phyloP scores from a whole-genome alignment of 179 eudicot genomes.

The Dionaea muscipula region DNA sequence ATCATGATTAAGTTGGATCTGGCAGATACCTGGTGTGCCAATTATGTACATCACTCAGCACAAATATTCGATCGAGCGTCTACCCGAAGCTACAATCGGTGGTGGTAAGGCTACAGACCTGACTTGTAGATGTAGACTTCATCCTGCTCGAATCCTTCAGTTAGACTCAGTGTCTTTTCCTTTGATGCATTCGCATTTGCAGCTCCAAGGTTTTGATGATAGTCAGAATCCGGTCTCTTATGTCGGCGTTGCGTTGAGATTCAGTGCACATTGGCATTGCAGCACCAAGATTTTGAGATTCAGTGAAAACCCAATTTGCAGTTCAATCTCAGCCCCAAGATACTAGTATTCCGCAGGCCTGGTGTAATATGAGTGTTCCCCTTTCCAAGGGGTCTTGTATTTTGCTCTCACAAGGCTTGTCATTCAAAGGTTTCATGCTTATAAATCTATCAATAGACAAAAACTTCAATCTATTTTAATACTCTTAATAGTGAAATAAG shows the following conservation, averaged over 20 bases:
- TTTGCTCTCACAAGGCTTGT: no score
- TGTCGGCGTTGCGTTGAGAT: not conserved
- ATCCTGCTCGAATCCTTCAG: not conserved
- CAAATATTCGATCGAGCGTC: conserved; percentile 78
- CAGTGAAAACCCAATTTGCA: no score
- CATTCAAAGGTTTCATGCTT: no score
- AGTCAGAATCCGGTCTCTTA: not conserved
- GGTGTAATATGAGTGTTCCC: no score
- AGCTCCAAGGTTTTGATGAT: conserved; percentile 5
- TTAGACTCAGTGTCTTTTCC: not conserved
- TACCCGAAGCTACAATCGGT: conserved; percentile 96
- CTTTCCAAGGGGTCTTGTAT: no score
- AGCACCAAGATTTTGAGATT: conserved; percentile 64
- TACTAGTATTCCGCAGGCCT: no score
- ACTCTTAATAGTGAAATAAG: no score
- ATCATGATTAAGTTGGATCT: not conserved
- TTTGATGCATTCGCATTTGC: not conserved
- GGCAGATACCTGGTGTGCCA: conserved; percentile 94
- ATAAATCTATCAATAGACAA: no score
- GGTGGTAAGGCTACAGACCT: conserved; percentile 46
- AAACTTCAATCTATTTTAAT: no score
- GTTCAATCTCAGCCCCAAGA: no score
- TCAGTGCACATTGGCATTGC: conserved; percentile 9
- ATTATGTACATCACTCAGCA: conserved; percentile 91
- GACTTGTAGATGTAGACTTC: not conserved